phyloP scores from a whole-genome alignment of 768 basidiomycete species.

The Lactarius tabidus region DNA sequence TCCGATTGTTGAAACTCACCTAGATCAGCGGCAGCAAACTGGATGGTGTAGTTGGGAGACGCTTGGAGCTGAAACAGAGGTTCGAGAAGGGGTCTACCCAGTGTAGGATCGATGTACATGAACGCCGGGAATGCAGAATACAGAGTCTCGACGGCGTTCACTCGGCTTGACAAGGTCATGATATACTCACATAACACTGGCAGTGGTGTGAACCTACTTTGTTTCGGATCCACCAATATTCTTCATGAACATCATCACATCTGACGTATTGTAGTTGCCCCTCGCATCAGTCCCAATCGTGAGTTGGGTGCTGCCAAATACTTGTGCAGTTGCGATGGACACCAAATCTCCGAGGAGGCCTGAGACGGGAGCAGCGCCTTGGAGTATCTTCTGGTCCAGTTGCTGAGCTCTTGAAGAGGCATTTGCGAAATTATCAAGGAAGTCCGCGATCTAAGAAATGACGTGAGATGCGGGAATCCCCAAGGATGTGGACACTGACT shows the following conservation, averaged over 20 bases:
- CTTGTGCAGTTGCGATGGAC: slow-evolving; percentile 51
- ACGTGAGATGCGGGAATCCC: neutral
- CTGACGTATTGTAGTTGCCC: slow-evolving; percentile 49
- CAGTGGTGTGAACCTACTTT: slow-evolving; percentile 35
- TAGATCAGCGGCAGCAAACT: slow-evolving; percentile 25
- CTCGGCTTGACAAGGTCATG: slow-evolving; percentile 20
- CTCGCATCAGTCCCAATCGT: slow-evolving; percentile 46
- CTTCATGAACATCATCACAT: slow-evolving; percentile 52
- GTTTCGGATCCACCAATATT: neutral
- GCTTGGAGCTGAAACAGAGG: slow-evolving; percentile 27
- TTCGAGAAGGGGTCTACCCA: slow-evolving; percentile 35
- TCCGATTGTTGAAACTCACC: slow-evolving; percentile 11
- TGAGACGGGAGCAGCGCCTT: slow-evolving; percentile 46
- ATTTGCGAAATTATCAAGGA: slow-evolving; percentile 42
- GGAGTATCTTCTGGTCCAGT: slow-evolving; percentile 47
- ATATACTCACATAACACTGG: neutral
- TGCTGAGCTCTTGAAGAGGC: slow-evolving; percentile 43
- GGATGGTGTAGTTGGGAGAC: slow-evolving; percentile 17
- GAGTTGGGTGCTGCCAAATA: slow-evolving; percentile 50
- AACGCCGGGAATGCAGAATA: slow-evolving; percentile 48
- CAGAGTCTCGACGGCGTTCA: slow-evolving; percentile 55
- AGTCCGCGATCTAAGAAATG: slow-evolving; percentile 37
- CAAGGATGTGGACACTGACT: neutral
- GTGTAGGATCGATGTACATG: slow-evolving; percentile 49
- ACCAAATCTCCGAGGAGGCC: slow-evolving; percentile 49